These are phyloP conservation scores for Aspergillus brasiliensis DNA, from an alignment of 2,329 filamentous ascomycete genomes.

Conservation along the genomic window DNA sequence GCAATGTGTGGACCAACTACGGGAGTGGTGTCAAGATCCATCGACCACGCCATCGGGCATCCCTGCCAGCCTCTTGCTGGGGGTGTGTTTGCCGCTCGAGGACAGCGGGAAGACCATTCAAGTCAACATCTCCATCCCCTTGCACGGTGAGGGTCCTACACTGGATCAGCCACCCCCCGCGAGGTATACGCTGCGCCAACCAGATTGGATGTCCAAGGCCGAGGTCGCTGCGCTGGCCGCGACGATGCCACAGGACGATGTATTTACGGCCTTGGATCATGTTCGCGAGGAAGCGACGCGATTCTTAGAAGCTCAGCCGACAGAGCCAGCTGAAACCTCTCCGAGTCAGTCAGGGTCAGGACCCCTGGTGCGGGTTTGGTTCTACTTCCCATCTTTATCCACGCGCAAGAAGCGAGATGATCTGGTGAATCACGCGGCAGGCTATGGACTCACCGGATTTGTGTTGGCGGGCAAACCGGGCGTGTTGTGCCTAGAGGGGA, in stretches of 20 bases:
- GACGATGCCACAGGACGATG: conserved; percentile 47
- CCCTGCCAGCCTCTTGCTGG: conserved; percentile 26
- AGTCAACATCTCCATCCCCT: conserved; percentile 33
- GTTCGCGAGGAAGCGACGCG: conserved; percentile 39
- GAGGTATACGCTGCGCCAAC: conserved; percentile 48
- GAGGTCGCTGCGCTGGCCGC: conserved; percentile 44
- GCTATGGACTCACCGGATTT: conserved; percentile 60
- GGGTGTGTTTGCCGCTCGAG: conserved; percentile 28
- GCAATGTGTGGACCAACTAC: conserved; percentile 29
- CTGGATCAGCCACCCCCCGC: conserved; percentile 27
- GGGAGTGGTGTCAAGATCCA: conserved; percentile 29
- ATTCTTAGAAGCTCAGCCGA: neutral
- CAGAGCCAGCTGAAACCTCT: neutral
- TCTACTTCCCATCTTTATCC: conserved; percentile 64
- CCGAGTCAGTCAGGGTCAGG: neutral
- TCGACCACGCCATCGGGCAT: conserved; percentile 15
- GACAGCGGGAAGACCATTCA: conserved; percentile 28
- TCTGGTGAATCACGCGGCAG: conserved; percentile 56
- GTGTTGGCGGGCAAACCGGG: conserved; percentile 64
- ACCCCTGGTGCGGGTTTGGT: conserved; percentile 58
- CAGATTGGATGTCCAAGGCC: conserved; percentile 56
- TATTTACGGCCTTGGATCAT: conserved; percentile 50
- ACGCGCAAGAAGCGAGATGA: conserved; percentile 62
- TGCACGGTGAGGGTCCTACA: conserved; percentile 19
- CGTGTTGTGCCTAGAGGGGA: conserved; percentile 38